Percentiles rank a stretch among this genome's conserved stretches.
Conservation (phyloP, 106 monocot species). For the Dioscorea alata region DNA sequence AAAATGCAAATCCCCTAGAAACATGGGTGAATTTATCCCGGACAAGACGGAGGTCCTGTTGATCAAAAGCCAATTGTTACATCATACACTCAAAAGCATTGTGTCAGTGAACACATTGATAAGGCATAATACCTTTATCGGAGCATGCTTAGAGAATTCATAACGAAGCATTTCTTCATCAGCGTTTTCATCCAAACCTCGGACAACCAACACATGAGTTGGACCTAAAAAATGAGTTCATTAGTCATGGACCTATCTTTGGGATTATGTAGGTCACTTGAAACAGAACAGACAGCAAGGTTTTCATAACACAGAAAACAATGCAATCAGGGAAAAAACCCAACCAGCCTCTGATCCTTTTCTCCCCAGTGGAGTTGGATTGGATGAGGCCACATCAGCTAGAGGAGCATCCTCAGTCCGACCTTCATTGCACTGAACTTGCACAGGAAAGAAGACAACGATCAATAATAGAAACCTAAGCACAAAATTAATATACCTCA, state of each 20-base stretch:
- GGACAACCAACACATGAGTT: constrained; percentile 93
- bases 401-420: constrained; percentile 84
- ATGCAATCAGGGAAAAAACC: not conserved
- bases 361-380: constrained; percentile 48
- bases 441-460: not conserved
- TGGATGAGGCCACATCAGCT: constrained; percentile 61
- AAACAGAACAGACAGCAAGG: too few relatives aligned
- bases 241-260: not conserved
- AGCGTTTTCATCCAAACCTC: constrained; percentile 99
- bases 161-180: constrained; percentile 99
- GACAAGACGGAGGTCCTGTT: constrained; percentile 91
- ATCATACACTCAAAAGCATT: not conserved
- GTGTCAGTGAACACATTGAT: not conserved
- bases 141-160: constrained; percentile 97
- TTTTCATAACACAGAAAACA: too few relatives aligned
- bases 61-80: constrained; percentile 4
- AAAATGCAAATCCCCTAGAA: constrained; percentile 92
- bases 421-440: constrained; percentile 76
- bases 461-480: too few relatives aligned
- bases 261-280: too few relatives aligned
- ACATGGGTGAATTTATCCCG: constrained; percentile 98
- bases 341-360: constrained; percentile 78
- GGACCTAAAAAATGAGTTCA: constrained; percentile 49
- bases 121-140: constrained; percentile 55
- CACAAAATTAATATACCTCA: too few relatives aligned